phyloP scores from a whole-genome alignment of 139 green algal species.

The Chlorella sorokiniana region DNA sequence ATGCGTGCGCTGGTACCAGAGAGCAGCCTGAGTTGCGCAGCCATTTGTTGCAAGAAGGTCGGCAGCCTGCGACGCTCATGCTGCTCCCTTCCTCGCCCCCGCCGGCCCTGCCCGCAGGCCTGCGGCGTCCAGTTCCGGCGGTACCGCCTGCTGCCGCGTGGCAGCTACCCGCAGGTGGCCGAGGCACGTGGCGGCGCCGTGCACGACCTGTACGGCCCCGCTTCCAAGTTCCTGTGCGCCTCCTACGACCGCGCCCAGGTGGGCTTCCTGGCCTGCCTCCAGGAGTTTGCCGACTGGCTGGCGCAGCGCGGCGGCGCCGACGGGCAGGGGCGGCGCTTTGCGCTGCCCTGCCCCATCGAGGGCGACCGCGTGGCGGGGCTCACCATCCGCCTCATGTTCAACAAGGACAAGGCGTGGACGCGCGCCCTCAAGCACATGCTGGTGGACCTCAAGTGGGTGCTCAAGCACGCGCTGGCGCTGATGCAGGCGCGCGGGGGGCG shows the following conservation, averaged over 20 bases:
- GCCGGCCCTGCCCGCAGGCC: slow-evolving; percentile 32
- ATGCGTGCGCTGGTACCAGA: too few relatives aligned
- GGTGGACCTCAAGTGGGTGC: slow-evolving; percentile 64
- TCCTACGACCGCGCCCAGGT: slow-evolving; percentile 88
- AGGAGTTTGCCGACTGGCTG: slow-evolving; percentile 84
- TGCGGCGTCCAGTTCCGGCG: slow-evolving; percentile 58
- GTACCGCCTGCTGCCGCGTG: slow-evolving; percentile 83
- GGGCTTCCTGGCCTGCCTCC: slow-evolving; percentile 16
- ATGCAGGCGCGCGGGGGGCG: background rate
- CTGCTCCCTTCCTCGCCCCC: background rate
- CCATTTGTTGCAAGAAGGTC: background rate
- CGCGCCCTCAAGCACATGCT: slow-evolving; percentile 94
- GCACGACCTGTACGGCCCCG: slow-evolving; percentile 90
- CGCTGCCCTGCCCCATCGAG: slow-evolving; percentile 87
- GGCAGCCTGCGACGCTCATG: background rate
- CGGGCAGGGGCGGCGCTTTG: slow-evolving; percentile 59
- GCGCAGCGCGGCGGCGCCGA: background rate
- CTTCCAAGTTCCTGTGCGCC: slow-evolving; percentile 78
- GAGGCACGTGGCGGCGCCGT: slow-evolving; percentile 60
- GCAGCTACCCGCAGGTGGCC: slow-evolving; percentile 81
- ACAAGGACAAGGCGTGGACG: slow-evolving; percentile 91
- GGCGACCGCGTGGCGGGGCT: slow-evolving; percentile 83
- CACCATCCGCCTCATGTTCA: slow-evolving; percentile 83
- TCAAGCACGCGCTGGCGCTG: background rate
- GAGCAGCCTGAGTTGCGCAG: background rate